Evolutionary conservation across 768 basidiomycete genomes (phyloP), one percentile per base, ranked within the genome.

Genomic region (Exidia glandulosa): DNA sequence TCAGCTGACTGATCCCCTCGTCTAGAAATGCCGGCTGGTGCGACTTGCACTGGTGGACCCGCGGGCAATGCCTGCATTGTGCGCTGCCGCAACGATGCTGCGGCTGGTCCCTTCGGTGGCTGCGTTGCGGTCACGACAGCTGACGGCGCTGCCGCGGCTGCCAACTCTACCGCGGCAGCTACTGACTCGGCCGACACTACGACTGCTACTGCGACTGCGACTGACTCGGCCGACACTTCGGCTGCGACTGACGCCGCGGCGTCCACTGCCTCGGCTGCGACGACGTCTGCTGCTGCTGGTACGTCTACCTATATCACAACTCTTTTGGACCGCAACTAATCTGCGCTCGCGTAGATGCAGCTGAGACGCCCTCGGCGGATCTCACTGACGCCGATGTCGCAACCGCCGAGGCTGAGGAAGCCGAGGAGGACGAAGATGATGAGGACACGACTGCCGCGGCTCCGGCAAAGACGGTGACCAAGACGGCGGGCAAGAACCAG

Each of bases 61-160:
- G 56, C 54, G 32, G 60, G 57, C 27, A 60, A 61, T 31, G 63
- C 65, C 12, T 66, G 65, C 61, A 45, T 66, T 33, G 57, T 66
- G 37, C 65, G 65, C 19, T 60, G 64, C 63, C 64, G 59, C 57
- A 66, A 66, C 59, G 56, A 37, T 27, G 63, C 63, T 31, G 57
- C 56, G 12, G 70, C 70, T 10, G 70, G 70, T n/a, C 70, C 70
- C n/a, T 71, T 71, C 60, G 70, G 70, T 14, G 67, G 70, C 19
- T 71, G 70, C 48, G 66, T 66, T 33, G 70, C 68, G 13, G 65
- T 64, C 33, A 32, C 60, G 14, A 54, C 30, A 27, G 50, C 27
- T n/a, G 50, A 54, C 19, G 32, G 58, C 41, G 41, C 41, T 41
- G 30, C n/a, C 41, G 47, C 50, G 9, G 29, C 10, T 23, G n/a